Evolutionary conservation across 805 yeast genomes (phyloP).

Genomic region (Sugiyamaella marilandica): DNA sequence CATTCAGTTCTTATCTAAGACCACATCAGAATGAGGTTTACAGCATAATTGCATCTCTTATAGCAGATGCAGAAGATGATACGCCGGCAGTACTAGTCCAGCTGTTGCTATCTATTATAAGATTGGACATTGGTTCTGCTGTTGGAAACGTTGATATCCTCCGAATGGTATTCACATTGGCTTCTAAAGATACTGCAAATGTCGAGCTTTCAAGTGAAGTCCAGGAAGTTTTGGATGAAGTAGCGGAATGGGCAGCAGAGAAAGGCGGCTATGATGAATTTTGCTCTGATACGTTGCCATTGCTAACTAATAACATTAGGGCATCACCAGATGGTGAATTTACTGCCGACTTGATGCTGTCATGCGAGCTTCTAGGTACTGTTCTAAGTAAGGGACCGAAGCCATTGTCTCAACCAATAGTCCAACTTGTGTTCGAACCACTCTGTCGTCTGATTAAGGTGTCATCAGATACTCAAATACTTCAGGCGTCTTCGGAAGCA

Average conservation of each 20-base stretch:
- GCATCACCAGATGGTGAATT: conserved; percentile 37
- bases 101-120: conserved; percentile 54
- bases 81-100: conserved; percentile 71
- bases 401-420: conserved; percentile 21
- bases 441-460: conserved; percentile 44
- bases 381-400: conserved; percentile 27
- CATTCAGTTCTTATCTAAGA: conserved; percentile 20
- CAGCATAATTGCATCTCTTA: conserved; percentile 40
- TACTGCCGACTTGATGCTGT: conserved; percentile 54
- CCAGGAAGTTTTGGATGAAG: conserved; percentile 59
- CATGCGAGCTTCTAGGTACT: conserved; percentile 44
- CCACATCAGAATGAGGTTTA: conserved; percentile 30
- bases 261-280: conserved; percentile 41
- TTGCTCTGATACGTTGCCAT: conserved; percentile 52
- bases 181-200: conserved; percentile 71
- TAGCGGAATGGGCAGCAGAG: conserved; percentile 46
- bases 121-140: conserved; percentile 34
- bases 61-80: conserved; percentile 70
- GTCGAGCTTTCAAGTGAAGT: conserved; percentile 63
- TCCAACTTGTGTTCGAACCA: conserved; percentile 28
- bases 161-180: conserved; percentile 55
- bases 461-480: conserved; percentile 68
- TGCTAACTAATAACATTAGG: conserved; percentile 30
- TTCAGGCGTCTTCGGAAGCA: conserved; percentile 74
- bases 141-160: conserved; percentile 37